A percentile compares a stretch with the other conserved stretches of the same genome.
phyloP scores from a whole-genome alignment of 2,329 filamentous ascomycete genomes.

The Aplosporella prunicola region DNA sequence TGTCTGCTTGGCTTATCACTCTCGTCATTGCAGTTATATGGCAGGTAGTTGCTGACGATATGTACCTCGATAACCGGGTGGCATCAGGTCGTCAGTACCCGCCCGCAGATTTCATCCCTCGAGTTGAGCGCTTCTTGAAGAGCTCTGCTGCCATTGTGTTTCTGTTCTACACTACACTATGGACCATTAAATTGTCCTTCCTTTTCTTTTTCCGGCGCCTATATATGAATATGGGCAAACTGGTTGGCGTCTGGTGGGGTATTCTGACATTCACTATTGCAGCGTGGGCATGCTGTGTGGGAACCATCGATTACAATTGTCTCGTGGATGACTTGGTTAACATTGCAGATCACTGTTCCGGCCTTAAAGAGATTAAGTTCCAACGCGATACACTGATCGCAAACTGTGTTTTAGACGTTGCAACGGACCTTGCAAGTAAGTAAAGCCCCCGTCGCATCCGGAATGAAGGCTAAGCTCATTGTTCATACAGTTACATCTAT shows the following conservation, averaged over 20 bases:
- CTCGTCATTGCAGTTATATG: background rate
- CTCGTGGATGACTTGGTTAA: background rate
- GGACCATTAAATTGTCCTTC: constrained; percentile 13
- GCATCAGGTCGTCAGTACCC: background rate
- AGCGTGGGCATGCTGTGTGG: constrained; percentile 1
- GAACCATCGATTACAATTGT: constrained; percentile 10
- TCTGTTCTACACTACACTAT: constrained; percentile 12
- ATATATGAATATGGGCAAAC: constrained; percentile 4
- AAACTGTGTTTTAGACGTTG: background rate
- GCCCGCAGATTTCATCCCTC: background rate
- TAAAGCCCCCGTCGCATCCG: background rate
- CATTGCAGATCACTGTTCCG: background rate
- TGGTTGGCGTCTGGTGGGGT: constrained; percentile 11
- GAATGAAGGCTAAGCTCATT: background rate
- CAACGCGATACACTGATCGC: constrained; percentile 1
- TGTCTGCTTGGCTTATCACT: background rate
- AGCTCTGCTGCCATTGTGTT: constrained; percentile 3
- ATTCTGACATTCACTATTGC: constrained; percentile 7
- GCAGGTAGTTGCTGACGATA: background rate
- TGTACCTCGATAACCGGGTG: background rate
- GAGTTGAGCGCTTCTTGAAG: constrained; percentile 1
- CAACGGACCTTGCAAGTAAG: background rate
- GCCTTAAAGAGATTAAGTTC: background rate
- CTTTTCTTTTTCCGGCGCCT: constrained; percentile 14
- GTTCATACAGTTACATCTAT: background rate